phyloP scores from a whole-genome alignment of 331 rosid genomes.

The Malus hybrid region DNA sequence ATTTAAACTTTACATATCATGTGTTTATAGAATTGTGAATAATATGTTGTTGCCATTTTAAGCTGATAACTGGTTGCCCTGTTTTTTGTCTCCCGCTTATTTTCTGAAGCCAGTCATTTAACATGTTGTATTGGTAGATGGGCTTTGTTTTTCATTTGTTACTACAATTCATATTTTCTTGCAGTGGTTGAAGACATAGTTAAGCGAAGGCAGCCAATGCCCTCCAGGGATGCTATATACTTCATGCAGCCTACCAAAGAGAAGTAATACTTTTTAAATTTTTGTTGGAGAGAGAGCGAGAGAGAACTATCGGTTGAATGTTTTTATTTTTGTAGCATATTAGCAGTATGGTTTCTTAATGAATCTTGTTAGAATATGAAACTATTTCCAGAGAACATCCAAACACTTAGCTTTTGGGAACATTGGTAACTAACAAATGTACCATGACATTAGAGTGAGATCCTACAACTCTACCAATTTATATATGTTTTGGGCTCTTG shows the following conservation, averaged over 20 bases:
- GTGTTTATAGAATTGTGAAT: neutral
- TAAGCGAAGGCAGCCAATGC: conserved; percentile 93
- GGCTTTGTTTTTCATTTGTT: conserved; percentile 2
- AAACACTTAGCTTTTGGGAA: neutral
- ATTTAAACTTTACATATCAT: neutral
- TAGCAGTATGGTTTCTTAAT: neutral
- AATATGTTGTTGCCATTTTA: neutral
- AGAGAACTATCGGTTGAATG: neutral
- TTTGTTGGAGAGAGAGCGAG: neutral
- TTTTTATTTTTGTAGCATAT: neutral
- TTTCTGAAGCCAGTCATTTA: neutral
- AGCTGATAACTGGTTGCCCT: neutral
- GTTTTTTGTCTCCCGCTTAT: neutral
- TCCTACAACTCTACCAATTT: neutral
- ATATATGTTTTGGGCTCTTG: neutral
- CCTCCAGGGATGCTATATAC: conserved; percentile 93
- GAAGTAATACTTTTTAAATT: conserved; percentile 43
- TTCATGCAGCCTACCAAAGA: conserved; percentile 89
- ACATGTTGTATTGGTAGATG: neutral
- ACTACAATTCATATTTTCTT: conserved; percentile 18
- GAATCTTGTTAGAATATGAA: neutral
- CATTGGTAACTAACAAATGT: neutral
- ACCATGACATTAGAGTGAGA: neutral
- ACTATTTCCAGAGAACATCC: neutral
- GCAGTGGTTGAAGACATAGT: conserved; percentile 96